Conservation (phyloP, 495 filamentous ascomycete genomes). For the Neurospora sp. region DNA sequence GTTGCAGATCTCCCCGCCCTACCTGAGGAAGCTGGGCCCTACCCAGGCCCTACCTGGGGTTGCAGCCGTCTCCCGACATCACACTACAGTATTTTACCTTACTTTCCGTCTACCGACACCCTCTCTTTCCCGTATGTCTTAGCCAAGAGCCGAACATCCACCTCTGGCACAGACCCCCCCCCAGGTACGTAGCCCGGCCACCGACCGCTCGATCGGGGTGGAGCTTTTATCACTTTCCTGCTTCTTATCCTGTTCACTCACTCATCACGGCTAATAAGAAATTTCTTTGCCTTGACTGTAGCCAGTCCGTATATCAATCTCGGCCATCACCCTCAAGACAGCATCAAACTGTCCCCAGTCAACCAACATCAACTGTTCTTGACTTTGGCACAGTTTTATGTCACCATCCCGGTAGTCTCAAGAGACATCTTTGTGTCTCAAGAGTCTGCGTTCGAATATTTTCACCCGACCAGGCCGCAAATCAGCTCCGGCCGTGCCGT, state of each 20-base stretch:
- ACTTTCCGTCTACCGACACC: not conserved
- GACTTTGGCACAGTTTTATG: not conserved
- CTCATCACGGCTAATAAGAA: constrained; percentile 11
- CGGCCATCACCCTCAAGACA: constrained; percentile 8
- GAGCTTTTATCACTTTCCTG: constrained; percentile 10
- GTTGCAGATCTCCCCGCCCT: constrained; percentile 18
- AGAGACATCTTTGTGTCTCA: not conserved
- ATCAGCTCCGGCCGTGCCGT: constrained; percentile 1
- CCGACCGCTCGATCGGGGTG: constrained; percentile 13
- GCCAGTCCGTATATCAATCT: constrained; percentile 9
- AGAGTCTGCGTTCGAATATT: not conserved
- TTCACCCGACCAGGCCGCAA: not conserved
- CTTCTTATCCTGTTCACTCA: constrained; percentile 9
- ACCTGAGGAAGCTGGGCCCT: not conserved
- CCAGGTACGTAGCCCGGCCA: constrained; percentile 18
- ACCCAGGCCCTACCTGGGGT: not conserved
- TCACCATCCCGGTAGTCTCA: not conserved
- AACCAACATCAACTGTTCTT: not conserved
- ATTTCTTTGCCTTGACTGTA: constrained; percentile 13
- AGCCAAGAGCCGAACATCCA: constrained; percentile 6
- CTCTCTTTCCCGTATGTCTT: constrained; percentile 16
- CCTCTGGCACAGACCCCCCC: not conserved
- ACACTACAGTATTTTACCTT: not conserved
- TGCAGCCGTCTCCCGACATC: not conserved
- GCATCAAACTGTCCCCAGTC: not conserved